Evolutionary conservation across 257 asterid genomes (phyloP).

Genomic region (Coffea canephora): DNA sequence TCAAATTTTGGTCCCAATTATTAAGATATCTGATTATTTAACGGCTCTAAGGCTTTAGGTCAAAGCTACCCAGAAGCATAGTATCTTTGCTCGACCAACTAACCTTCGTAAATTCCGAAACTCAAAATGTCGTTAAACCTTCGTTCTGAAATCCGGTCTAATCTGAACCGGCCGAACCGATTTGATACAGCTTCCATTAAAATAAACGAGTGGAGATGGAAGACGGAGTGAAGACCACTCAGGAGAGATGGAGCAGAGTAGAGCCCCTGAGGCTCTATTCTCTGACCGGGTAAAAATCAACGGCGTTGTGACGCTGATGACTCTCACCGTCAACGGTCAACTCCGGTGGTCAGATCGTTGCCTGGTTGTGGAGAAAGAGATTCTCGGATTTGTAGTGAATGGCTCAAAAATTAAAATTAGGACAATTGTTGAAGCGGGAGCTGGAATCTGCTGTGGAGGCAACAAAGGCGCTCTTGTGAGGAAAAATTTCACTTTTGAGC

Average conservation of each 20-base stretch:
- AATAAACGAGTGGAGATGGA: background rate
- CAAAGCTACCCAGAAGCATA: background rate
- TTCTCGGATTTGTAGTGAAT: constrained; percentile 67
- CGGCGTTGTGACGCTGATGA: constrained; percentile 42
- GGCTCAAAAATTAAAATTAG: constrained; percentile 52
- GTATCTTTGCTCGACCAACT: background rate
- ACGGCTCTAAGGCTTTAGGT: background rate
- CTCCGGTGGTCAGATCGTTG: constrained; percentile 52
- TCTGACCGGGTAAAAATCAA: constrained; percentile 49
- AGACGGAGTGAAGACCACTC: background rate
- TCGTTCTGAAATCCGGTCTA: background rate
- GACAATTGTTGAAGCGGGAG: constrained; percentile 39
- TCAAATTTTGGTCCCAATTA: background rate
- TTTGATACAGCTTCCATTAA: background rate
- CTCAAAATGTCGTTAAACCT: background rate
- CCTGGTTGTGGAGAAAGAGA: constrained; percentile 58
- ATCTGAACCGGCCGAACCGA: background rate
- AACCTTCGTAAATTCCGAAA: background rate
- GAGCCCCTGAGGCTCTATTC: constrained; percentile 38
- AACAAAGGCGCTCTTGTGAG: constrained; percentile 33
- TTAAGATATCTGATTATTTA: background rate
- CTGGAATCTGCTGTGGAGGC: constrained; percentile 48
- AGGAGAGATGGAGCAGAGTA: constrained; percentile 9
- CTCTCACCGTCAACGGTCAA: constrained; percentile 56
- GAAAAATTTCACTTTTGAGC: constrained; percentile 55